Percentiles rank a stretch among this genome's conserved stretches.
These are phyloP conservation scores for Nitzschia sp. DNA, from an alignment of 108 stramenopile species.

Conservation along the genomic window DNA sequence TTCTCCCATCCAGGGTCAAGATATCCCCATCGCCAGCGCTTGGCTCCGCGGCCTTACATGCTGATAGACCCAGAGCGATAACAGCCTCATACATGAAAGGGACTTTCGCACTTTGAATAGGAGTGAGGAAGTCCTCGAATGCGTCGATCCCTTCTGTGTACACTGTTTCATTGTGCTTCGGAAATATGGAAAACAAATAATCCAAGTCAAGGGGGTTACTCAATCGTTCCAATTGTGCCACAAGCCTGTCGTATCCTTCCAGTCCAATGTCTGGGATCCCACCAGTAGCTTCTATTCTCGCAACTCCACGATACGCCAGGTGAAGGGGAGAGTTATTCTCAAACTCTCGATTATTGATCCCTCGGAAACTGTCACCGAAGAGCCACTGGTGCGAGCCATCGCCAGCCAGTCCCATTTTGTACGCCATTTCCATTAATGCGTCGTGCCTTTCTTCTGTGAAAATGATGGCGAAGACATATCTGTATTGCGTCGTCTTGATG, in stretches of 20 bases:
- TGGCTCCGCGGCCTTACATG: slow-evolving; percentile 24
- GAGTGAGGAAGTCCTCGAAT: background rate
- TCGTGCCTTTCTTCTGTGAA: slow-evolving; percentile 13
- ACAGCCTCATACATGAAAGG: slow-evolving; percentile 57
- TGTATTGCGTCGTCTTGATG: slow-evolving; percentile 10
- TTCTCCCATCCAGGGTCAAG: slow-evolving; percentile 30
- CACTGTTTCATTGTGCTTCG: slow-evolving; percentile 1
- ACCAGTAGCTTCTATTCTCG: slow-evolving; percentile 16
- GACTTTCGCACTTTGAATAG: slow-evolving; percentile 5
- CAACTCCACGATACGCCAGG: slow-evolving; percentile 46
- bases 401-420: slow-evolving; percentile 15
- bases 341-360: slow-evolving; percentile 30
- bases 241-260: slow-evolving; percentile 9
- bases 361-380: slow-evolving; percentile 39
- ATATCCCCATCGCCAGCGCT: no score
- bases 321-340: slow-evolving; percentile 33
- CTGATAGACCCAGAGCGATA: slow-evolving; percentile 57
- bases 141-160: background rate
- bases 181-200: slow-evolving; percentile 20
- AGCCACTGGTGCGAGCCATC: slow-evolving; percentile 45
- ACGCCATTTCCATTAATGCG: slow-evolving; percentile 41
- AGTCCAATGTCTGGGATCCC: slow-evolving; percentile 1
- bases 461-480: slow-evolving; percentile 18
- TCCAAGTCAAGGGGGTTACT: slow-evolving; percentile 27
- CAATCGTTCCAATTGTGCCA: background rate